These are phyloP conservation scores for Verticillium zaregamsianum DNA, from an alignment of 2,329 filamentous ascomycete species.

Conservation along the genomic window DNA sequence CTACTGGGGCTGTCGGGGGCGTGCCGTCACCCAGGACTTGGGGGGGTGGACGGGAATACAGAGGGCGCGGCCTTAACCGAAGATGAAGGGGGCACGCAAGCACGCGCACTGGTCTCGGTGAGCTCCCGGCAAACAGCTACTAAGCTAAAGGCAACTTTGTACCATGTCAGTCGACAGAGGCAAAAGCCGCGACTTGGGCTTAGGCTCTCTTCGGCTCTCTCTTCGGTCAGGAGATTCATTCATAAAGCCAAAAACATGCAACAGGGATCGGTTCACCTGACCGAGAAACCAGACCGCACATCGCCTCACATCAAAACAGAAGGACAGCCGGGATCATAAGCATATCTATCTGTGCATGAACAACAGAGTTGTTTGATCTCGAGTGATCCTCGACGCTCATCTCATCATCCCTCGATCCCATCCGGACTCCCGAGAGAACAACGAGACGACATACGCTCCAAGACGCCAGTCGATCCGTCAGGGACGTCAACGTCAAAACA, in stretches of 20 bases:
- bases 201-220: background rate
- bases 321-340: background rate
- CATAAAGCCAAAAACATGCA: background rate
- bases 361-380: slow-evolving; percentile 33
- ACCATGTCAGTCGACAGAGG: background rate
- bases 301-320: background rate
- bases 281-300: background rate
- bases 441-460: background rate
- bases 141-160: background rate
- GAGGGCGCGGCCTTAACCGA: background rate
- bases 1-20: slow-evolving; percentile 14
- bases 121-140: background rate
- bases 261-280: background rate
- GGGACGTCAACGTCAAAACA: slow-evolving; percentile 13
- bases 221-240: background rate
- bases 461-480: slow-evolving; percentile 2
- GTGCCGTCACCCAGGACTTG: slow-evolving; percentile 10
- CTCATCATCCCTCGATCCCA: slow-evolving; percentile 26
- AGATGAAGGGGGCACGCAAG: background rate
- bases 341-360: slow-evolving; percentile 14
- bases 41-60: background rate
- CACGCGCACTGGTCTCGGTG: background rate
- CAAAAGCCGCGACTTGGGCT: background rate
- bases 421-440: slow-evolving; percentile 18
- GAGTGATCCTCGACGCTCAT: slow-evolving; percentile 30